phyloP scores from a whole-genome alignment of 345 rosid species.

The Acer saccharum region DNA sequence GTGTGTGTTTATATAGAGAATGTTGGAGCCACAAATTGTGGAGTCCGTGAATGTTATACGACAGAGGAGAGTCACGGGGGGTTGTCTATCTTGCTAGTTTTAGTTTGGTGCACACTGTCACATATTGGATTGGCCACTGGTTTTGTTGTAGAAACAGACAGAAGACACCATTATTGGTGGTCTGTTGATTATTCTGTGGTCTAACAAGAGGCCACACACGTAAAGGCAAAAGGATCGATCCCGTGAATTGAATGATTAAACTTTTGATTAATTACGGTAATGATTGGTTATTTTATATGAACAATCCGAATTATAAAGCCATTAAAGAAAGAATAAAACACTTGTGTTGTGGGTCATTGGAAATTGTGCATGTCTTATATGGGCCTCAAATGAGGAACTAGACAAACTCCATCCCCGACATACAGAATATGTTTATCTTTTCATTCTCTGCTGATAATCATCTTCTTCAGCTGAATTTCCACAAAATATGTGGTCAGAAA shows the following conservation, averaged over 20 bases:
- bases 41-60: slow-evolving; percentile 34
- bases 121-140: not conserved
- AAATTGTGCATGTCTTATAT: too few relatives aligned
- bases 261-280: too few relatives aligned
- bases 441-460: too few relatives aligned
- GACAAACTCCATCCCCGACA: not conserved
- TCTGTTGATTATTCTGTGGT: not conserved
- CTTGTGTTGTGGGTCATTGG: too few relatives aligned
- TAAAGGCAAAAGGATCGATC: not conserved
- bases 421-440: not conserved
- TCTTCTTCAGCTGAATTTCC: too few relatives aligned
- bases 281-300: not conserved
- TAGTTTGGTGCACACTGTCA: not conserved
- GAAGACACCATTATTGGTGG: not conserved
- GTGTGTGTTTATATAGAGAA: slow-evolving; percentile 17
- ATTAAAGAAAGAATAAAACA: too few relatives aligned
- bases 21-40: slow-evolving; percentile 15
- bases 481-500: too few relatives aligned
- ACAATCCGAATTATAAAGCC: too few relatives aligned
- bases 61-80: slow-evolving; percentile 25
- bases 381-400: not conserved
- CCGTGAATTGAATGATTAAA: not conserved
- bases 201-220: slow-evolving; percentile 2
- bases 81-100: not conserved
- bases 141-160: not conserved